phyloP scores from a whole-genome alignment of 2,329 filamentous ascomycete genomes.

The Arthrobotrys entomopaga region DNA sequence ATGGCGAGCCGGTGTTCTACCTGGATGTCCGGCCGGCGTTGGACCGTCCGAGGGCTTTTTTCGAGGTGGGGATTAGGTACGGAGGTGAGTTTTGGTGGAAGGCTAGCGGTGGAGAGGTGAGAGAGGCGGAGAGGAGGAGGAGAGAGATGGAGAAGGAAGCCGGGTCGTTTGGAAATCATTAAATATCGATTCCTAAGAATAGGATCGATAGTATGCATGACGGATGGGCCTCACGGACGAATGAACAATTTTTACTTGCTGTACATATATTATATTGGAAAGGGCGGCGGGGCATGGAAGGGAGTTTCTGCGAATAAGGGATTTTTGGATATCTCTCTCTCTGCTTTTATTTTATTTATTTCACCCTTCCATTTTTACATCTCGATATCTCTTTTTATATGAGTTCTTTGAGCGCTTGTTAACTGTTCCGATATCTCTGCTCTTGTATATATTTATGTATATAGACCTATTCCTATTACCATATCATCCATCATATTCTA shows the following conservation, averaged over 20 bases:
- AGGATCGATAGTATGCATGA: too few species aligned
- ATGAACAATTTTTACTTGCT: slow-evolving; percentile 11
- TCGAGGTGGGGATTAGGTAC: slow-evolving; percentile 87
- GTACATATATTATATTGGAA: background rate
- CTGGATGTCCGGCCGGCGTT: slow-evolving; percentile 92
- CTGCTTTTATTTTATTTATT: background rate
- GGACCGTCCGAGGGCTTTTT: slow-evolving; percentile 79
- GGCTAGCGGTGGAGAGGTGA: slow-evolving; percentile 77
- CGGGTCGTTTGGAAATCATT: slow-evolving; percentile 1
- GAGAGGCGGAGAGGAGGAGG: slow-evolving; percentile 63
- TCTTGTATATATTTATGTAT: slow-evolving; percentile 31
- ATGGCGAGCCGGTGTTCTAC: slow-evolving; percentile 92
- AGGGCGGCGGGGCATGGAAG: background rate
- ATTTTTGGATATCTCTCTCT: too few species aligned
- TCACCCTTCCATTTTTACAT: background rate
- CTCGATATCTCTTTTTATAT: background rate
- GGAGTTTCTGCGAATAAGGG: slow-evolving; percentile 34
- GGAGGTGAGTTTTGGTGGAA: slow-evolving; percentile 94
- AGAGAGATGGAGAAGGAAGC: slow-evolving; percentile 56
- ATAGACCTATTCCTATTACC: background rate
- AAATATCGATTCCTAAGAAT: background rate
- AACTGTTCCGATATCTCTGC: slow-evolving; percentile 30
- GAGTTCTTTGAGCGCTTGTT: slow-evolving; percentile 20
- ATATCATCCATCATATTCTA: background rate
- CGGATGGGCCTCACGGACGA: slow-evolving; percentile 2